Base-by-base conservation (phyloP, 2,329 filamentous ascomycete genomes). In the Sporothrix globosa region DNA sequence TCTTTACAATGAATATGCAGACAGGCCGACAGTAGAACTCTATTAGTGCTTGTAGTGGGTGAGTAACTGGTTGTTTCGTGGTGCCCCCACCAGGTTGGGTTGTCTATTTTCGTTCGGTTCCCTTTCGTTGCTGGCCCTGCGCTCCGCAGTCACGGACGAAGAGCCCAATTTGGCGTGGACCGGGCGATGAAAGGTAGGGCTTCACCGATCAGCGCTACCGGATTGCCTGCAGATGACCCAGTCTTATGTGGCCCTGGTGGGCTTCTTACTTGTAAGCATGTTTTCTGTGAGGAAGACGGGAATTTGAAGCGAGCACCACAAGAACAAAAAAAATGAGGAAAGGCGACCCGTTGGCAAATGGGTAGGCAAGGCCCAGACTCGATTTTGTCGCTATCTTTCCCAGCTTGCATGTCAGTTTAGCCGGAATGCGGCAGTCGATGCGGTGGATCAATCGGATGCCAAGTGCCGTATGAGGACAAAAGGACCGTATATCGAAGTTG, bases 401-500 rank as follows among this genome's bases (percentile, higher is more conserved):
- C 14, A 13, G 21, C n/a, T 30, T 63, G 41, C 46, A 11, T 46
- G 41, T 30, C 21, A 46, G 41, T 61, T n/a, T 14, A 63, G 39
- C 60, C 41, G 24, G 41, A 63, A 63, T 24, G 41, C 60, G 60
- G 60, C 14, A 46, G 60, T 63, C 44, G 60, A 63, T 30, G 60
- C 9, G 14, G 41, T 48, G 21, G 60, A 48, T 48, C 41, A 46
- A 63, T 46, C 44, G 60, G 17, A 48, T 10, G 24, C 19, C 41
- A 14, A 19, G 41, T 53, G 24, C 50, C 21, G 21, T 53, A 4
- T 21, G 56, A 41, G 39, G 6, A 44, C 56, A 61, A 4, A 61
- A 61, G 56, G 41, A 61, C 56, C 56, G 56, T 34, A 34, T 41
- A 44, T 24, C 24, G n/a, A 19, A 44, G 7, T 44, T 11, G 19